Evolutionary conservation across 345 rosid genomes (phyloP).

Genomic region (Mangifera indica): DNA sequence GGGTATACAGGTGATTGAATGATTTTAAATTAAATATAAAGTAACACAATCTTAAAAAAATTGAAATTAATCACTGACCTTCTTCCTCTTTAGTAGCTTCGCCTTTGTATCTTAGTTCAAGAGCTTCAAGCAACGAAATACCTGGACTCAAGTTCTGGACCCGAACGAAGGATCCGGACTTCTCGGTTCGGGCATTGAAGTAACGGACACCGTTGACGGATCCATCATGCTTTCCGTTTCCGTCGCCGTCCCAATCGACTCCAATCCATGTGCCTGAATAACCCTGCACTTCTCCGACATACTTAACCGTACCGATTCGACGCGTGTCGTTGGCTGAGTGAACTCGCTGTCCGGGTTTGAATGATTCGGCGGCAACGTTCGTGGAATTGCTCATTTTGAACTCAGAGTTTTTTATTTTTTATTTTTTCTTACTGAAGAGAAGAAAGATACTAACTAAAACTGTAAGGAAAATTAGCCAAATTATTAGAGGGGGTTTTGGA

Average conservation of each 20-base stretch:
- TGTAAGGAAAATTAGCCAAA: too few species aligned
- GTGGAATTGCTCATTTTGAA: not conserved
- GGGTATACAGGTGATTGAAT: too few species aligned
- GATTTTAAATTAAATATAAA: too few species aligned
- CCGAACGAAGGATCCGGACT: conserved; percentile 75
- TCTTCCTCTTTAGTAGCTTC: conserved; percentile 70
- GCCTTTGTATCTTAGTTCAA: conserved; percentile 60
- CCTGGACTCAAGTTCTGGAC: conserved; percentile 61
- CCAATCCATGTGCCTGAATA: conserved; percentile 75
- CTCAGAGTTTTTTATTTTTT: not conserved
- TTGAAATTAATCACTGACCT: conserved; percentile 36
- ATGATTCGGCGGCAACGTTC: conserved; percentile 6
- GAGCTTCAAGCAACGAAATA: conserved; percentile 65
- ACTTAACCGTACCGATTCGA: conserved; percentile 72
- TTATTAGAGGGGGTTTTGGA: too few species aligned
- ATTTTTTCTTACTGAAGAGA: too few species aligned
- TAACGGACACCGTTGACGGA: conserved; percentile 68
- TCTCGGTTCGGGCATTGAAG: conserved; percentile 55
- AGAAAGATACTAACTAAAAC: too few species aligned
- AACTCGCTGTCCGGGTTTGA: conserved; percentile 66
- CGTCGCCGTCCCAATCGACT: conserved; percentile 75
- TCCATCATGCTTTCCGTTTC: conserved; percentile 80
- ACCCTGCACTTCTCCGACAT: conserved; percentile 62
- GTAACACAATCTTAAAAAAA: too few species aligned
- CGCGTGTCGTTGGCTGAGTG: conserved; percentile 59